Percentiles rank a stretch among this genome's conserved stretches.
phyloP scores from a whole-genome alignment of 2,329 filamentous ascomycete species.

The Hypocrella siamensis region DNA sequence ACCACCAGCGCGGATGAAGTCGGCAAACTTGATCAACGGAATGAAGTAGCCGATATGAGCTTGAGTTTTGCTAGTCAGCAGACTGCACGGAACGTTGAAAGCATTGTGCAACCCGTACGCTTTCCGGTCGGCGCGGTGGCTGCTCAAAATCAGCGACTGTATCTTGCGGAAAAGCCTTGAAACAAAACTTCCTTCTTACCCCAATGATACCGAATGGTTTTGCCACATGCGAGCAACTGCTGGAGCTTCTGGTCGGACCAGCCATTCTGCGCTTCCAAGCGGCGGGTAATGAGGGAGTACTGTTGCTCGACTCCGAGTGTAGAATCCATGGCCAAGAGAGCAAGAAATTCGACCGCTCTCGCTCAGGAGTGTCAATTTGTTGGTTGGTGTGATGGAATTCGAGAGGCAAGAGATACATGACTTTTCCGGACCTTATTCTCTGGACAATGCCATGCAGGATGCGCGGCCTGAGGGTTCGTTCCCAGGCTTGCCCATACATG shows the following conservation, averaged over 20 bases:
- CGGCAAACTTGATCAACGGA: slow-evolving; percentile 2
- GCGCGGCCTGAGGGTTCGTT: too few relatives aligned
- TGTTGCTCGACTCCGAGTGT: slow-evolving; percentile 1
- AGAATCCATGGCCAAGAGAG: background rate
- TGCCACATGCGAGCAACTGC: background rate
- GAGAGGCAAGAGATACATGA: too few relatives aligned
- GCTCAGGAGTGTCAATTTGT: too few relatives aligned
- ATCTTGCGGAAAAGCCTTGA: background rate
- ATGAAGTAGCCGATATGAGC: slow-evolving; percentile 2
- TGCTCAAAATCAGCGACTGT: background rate
- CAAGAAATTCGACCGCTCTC: too few relatives aligned
- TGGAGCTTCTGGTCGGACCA: slow-evolving; percentile 1
- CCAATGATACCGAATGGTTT: slow-evolving; percentile 1
- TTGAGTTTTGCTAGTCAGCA: background rate
- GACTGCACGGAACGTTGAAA: background rate
- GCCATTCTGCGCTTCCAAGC: slow-evolving; percentile 1
- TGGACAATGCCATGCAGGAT: too few relatives aligned
- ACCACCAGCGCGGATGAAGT: slow-evolving; percentile 2
- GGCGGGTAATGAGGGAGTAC: slow-evolving; percentile 2
- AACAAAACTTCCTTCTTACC: background rate
- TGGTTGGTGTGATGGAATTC: too few relatives aligned
- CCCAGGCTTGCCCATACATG: too few relatives aligned
- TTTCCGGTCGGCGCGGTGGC: slow-evolving; percentile 1
- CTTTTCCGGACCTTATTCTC: too few relatives aligned
- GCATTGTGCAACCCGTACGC: background rate